Evolutionary conservation across 2,329 filamentous ascomycete genomes (phyloP).

Genomic region (Nakataea oryzae): DNA sequence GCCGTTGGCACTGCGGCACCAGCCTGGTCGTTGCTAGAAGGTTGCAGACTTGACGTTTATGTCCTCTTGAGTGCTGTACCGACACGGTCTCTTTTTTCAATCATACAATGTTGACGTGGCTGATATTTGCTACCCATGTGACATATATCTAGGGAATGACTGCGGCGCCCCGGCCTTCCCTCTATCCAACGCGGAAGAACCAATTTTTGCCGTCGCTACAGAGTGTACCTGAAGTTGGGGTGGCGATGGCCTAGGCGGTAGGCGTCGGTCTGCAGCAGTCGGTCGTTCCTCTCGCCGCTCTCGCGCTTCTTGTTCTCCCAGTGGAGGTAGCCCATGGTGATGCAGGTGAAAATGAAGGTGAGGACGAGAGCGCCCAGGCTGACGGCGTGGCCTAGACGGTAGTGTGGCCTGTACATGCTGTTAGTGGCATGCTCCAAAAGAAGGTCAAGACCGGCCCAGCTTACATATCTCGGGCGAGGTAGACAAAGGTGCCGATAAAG

Average conservation of each 20-base stretch:
- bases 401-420: slow-evolving; percentile 19
- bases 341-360: slow-evolving; percentile 12
- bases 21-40: neutral
- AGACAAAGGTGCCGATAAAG: slow-evolving; percentile 32
- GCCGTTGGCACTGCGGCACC: neutral
- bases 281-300: slow-evolving; percentile 23
- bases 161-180: neutral
- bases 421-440: neutral
- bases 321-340: slow-evolving; percentile 25
- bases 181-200: no score
- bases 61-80: neutral
- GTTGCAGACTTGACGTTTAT: no score
- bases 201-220: slow-evolving; percentile 6
- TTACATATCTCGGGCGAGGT: slow-evolving; percentile 28
- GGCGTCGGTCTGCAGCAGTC: slow-evolving; percentile 18
- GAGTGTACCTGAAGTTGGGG: slow-evolving; percentile 27
- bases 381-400: slow-evolving; percentile 27
- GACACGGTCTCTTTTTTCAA: no score
- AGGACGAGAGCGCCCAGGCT: slow-evolving; percentile 27
- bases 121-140: neutral
- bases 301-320: slow-evolving; percentile 29
- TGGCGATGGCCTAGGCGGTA: slow-evolving; percentile 26
- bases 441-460: slow-evolving; percentile 4
- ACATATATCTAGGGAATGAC: neutral
- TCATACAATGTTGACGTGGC: neutral